Conservation (phyloP, 164 flowering plant species). For the Nelumbo lutea region DNA sequence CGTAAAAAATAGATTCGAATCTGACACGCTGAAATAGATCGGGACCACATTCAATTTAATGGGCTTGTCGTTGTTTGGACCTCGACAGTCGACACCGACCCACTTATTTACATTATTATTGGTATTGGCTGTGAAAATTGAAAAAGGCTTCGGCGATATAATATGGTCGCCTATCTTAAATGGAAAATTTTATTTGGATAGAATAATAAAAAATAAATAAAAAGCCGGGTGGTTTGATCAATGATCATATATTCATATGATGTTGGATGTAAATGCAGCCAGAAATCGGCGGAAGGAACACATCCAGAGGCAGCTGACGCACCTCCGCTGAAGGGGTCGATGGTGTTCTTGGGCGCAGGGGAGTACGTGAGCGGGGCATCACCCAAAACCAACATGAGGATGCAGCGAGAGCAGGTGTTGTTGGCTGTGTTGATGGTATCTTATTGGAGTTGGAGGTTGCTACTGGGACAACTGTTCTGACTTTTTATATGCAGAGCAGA, state of each 20-base stretch:
- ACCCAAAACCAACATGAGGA: not conserved
- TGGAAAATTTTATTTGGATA: not conserved
- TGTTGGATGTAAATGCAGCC: not conserved
- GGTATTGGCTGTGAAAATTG: too few species aligned
- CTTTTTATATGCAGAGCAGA: constrained; percentile 16
- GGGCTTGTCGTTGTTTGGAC: too few species aligned
- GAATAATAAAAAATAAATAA: not conserved
- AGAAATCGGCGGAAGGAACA: not conserved
- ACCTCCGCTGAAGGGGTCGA: not conserved
- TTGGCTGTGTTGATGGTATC: too few species aligned
- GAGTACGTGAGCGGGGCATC: constrained; percentile 5
- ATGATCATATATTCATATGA: not conserved
- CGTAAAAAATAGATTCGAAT: too few species aligned
- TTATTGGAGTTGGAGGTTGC: too few species aligned
- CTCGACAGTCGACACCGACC: too few species aligned
- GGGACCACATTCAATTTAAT: too few species aligned
- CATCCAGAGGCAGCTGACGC: not conserved
- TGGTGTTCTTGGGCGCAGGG: not conserved
- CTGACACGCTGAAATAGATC: too few species aligned
- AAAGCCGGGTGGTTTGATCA: not conserved
- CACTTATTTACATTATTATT: too few species aligned
- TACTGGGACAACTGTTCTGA: too few species aligned
- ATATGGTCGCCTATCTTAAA: too few species aligned
- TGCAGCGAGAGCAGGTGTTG: not conserved
- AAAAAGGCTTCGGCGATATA: too few species aligned